Evolutionary conservation across 2,329 filamentous ascomycete genomes (phyloP).

Genomic region (Exophiala spinifera): DNA sequence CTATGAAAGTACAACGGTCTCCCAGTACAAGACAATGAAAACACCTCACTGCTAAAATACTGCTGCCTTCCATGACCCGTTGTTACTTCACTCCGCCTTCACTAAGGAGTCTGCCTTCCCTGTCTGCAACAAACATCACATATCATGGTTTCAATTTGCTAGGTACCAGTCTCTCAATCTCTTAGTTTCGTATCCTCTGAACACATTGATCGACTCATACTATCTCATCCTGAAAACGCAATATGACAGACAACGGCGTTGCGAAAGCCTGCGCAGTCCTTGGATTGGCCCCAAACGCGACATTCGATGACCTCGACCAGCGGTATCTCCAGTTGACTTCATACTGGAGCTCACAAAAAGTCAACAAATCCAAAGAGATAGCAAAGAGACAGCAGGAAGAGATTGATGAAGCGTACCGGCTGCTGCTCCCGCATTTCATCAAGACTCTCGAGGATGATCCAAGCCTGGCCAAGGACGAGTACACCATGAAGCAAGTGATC

Average conservation of each 20-base stretch:
- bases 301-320: slow-evolving; percentile 15
- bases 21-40: too few relatives aligned
- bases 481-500: slow-evolving; percentile 12
- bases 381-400: slow-evolving; percentile 1
- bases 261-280: slow-evolving; percentile 3
- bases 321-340: slow-evolving; percentile 17
- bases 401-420: slow-evolving; percentile 17
- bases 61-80: too few relatives aligned
- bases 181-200: too few relatives aligned
- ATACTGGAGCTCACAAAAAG: slow-evolving; percentile 5
- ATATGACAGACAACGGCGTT: background rate
- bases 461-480: background rate
- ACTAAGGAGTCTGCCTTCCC: too few relatives aligned
- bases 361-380: background rate
- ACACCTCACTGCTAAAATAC: too few relatives aligned
- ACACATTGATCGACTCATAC: background rate
- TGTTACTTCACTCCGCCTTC: too few relatives aligned
- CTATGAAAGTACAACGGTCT: too few relatives aligned
- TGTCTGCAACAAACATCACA: too few relatives aligned
- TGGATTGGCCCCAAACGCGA: slow-evolving; percentile 3
- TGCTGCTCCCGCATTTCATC: slow-evolving; percentile 8
- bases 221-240: background rate
- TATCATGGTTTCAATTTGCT: too few relatives aligned
- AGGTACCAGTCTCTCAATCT: too few relatives aligned
- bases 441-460: background rate